Evolutionary conservation across 148 eudicot genomes (phyloP), one percentile per base, ranked within the genome.

Genomic region (Cornus florida): DNA sequence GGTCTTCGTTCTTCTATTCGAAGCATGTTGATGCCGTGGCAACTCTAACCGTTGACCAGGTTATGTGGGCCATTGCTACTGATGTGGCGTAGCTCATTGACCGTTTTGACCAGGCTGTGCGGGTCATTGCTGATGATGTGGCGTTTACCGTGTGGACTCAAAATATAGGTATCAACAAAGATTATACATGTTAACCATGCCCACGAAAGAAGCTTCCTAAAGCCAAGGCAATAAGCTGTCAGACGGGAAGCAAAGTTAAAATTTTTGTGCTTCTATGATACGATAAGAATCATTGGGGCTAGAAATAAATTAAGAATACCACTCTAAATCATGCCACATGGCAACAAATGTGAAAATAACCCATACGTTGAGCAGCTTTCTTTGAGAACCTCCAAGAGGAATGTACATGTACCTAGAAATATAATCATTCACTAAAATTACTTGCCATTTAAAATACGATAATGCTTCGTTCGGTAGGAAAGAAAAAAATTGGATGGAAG

Each of bases 121-220:
- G n/a, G n/a, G n/a, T n/a, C n/a, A n/a, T n/a, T n/a, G n/a, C n/a
- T n/a, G n/a, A n/a, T n/a, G n/a, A n/a, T n/a, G n/a, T n/a, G n/a
- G n/a, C n/a, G n/a, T n/a, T n/a, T n/a, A n/a, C n/a, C n/a, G n/a
- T n/a, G n/a, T n/a, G n/a, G n/a, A n/a, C n/a, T n/a, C n/a, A n/a
- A n/a, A n/a, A n/a, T n/a, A n/a, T n/a, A n/a, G n/a, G n/a, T n/a
- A n/a, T n/a, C n/a, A n/a, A n/a, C n/a, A 77, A 91, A 95, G 86
- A 95, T 92, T 78, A 93, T 59, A 77, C 98, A 95, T 10, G 97
- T 95, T 85, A 95, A 88, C 99, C 99, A 95, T 72, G 99, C 99
- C 97, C 99, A 95, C 16, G 97, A 92, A 64, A 95, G 90, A 88
- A 95, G 99, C 82, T 93, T 95, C 99, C 99, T 95, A 90, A 57